Evolutionary conservation across 169 alveolate species (phyloP), one percentile per base, ranked within the genome.

Genomic region (Pseudocohnilembus persalinus): DNA sequence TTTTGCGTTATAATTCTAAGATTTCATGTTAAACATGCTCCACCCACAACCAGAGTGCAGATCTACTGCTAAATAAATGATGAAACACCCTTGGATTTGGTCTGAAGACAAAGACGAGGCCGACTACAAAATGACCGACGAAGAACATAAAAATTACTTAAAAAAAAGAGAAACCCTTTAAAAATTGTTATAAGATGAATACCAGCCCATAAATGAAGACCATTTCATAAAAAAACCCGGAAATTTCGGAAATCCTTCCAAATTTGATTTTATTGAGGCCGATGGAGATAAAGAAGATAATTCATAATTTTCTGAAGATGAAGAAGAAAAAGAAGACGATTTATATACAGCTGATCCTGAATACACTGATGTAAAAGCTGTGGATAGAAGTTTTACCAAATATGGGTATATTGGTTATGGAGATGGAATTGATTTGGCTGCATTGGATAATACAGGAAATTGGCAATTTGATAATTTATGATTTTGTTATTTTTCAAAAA

Each of bases 11-110:
- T 94, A 93, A 29, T 85, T 97, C 31, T 81, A 96, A 35, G 89
- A 94, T 82, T 97, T 97, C 88, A 84, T 97, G 92, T 82, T 95
- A 81, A 97, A 97, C 15, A 97, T 95, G 98, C 91, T 96, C 73
- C 92, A 88, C 93, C 92, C 81, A 81, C 89, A 65, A 78, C 93
- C 93, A 64, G 90, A 86, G 32, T 73, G 63, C 27, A 80, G 90
- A 64, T 63, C 86, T 24, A 86, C 90, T 49, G 90, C 90, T 28
- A 0, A 86, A 31, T 30, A 86, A 74, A 75, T 82, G 76, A 35
- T 86, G 16, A 64, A 49, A 11, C 84, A 79, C 29, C 74, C 74
- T 27, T 86, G 90, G 90, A 26, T 86, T 6, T 74, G 65, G 20
- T 11, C 20, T 4, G 26, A 4, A 49, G 68, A 49, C 20, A 49